Conservation (phyloP, 2,329 filamentous ascomycete genomes). For the Stagonosporopsis tanaceti region DNA sequence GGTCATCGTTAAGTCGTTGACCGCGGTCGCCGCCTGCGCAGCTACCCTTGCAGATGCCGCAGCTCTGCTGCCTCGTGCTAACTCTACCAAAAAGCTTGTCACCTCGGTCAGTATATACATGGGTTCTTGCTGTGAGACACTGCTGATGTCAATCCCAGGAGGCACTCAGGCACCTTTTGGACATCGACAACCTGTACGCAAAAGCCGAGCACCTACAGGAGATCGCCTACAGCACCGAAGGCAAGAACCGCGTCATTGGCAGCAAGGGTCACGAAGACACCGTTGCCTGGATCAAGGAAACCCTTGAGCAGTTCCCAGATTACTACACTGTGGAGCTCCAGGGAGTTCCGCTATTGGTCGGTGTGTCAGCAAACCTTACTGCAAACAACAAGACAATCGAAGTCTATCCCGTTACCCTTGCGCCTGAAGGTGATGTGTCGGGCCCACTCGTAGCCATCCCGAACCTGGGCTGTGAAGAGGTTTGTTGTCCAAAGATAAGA, state of each 20-base stretch:
- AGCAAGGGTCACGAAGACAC: slow-evolving; percentile 52
- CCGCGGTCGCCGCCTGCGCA: slow-evolving; percentile 30
- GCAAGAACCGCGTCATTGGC: slow-evolving; percentile 53
- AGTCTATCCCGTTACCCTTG: slow-evolving; percentile 38
- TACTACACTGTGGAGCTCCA: slow-evolving; percentile 51
- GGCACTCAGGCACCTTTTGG: slow-evolving; percentile 34
- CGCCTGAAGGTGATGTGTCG: slow-evolving; percentile 41
- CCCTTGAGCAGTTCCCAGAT: slow-evolving; percentile 40
- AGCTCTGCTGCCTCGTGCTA: slow-evolving; percentile 32
- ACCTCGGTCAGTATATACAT: background rate
- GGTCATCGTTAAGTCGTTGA: slow-evolving; percentile 36
- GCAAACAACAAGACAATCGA: slow-evolving; percentile 41
- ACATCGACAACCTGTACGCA: slow-evolving; percentile 37
- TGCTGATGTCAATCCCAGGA: slow-evolving; percentile 1
- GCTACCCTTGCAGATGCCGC: slow-evolving; percentile 29
- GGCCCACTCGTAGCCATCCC: slow-evolving; percentile 43
- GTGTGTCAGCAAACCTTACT: slow-evolving; percentile 38
- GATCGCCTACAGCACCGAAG: slow-evolving; percentile 50
- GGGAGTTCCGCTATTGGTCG: slow-evolving; percentile 33
- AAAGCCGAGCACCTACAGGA: slow-evolving; percentile 47
- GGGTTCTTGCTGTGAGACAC: too few species aligned
- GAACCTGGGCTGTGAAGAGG: slow-evolving; percentile 47
- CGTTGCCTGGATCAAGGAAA: slow-evolving; percentile 47
- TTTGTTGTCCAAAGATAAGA: slow-evolving; percentile 13
- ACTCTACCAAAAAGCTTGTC: slow-evolving; percentile 31